phyloP scores from a whole-genome alignment of 352 stramenopile genomes.

The Phytophthora pinifolia region DNA sequence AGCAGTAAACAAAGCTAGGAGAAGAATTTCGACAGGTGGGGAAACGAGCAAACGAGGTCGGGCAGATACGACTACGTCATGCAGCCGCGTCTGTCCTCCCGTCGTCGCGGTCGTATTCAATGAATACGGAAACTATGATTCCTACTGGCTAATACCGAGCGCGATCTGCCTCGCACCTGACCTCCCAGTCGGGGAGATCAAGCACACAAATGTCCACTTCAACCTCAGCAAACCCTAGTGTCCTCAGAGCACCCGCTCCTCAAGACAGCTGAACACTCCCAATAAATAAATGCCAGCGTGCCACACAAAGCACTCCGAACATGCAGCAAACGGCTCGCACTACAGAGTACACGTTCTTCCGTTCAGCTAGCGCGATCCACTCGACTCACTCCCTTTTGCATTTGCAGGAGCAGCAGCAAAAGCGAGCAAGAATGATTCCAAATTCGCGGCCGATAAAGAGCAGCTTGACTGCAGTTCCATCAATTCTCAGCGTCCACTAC shows the following conservation, averaged over 20 bases:
- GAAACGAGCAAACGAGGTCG: conserved; percentile 11
- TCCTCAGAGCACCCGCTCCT: conserved; percentile 4
- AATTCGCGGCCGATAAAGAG: conserved; percentile 9
- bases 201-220: conserved; percentile 16
- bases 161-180: conserved; percentile 8
- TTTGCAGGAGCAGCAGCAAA: conserved; percentile 36
- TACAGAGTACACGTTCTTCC: conserved; percentile 11
- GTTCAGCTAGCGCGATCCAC: conserved; percentile 11
- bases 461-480: conserved; percentile 42
- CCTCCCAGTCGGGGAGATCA: conserved; percentile 34
- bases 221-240: conserved; percentile 10
- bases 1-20: too few relatives aligned
- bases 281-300: conserved; percentile 35
- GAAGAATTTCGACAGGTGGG: neutral
- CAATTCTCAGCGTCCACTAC: conserved; percentile 10
- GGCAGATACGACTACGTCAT: conserved; percentile 27
- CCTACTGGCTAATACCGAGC: conserved; percentile 20
- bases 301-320: conserved; percentile 30
- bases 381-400: conserved; percentile 11
- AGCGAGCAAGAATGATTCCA: conserved; percentile 11
- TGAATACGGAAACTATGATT: conserved; percentile 22
- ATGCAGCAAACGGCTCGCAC: conserved; percentile 21
- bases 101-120: conserved; percentile 23
- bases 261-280: conserved; percentile 26
- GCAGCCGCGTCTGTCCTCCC: conserved; percentile 18